Percentiles rank a stretch among this genome's conserved stretches.
These are phyloP conservation scores for Exophiala xenobiotica DNA, from an alignment of 2,329 filamentous ascomycete genomes.

Conservation along the genomic window DNA sequence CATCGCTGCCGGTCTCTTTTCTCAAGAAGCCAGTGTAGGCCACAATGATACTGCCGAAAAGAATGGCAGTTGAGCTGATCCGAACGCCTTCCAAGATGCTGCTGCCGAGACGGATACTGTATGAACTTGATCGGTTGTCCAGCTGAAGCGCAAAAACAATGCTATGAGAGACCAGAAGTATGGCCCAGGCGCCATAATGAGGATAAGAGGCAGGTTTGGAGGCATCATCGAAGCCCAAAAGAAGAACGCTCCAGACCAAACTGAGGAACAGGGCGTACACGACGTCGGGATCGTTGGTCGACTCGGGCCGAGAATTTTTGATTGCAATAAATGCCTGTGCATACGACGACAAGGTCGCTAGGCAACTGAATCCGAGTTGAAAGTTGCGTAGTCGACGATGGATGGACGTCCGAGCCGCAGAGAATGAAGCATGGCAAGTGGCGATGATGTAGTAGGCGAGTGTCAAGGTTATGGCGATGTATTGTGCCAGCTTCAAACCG, in stretches of 20 bases:
- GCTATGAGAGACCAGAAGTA: conserved; percentile 58
- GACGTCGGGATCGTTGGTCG: conserved; percentile 16
- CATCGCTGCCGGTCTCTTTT: conserved; percentile 2
- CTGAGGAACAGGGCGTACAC: conserved; percentile 19
- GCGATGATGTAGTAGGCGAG: conserved; percentile 9
- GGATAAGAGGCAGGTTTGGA: conserved; percentile 60
- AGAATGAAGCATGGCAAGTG: conserved; percentile 5
- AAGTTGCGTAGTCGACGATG: conserved; percentile 3
- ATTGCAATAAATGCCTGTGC: conserved; percentile 8
- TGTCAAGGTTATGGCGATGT: conserved; percentile 1
- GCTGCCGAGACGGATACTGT: not conserved
- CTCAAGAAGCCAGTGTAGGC: not conserved
- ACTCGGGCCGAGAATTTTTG: conserved; percentile 2
- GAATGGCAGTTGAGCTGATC: conserved; percentile 28
- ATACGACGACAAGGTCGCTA: conserved; percentile 4
- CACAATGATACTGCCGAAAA: not conserved
- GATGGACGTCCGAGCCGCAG: not conserved
- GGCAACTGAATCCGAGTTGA: not conserved
- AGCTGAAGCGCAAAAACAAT: conserved; percentile 5
- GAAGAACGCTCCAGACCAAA: conserved; percentile 57
- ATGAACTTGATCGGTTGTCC: not conserved
- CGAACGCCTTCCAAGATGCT: conserved; percentile 2
- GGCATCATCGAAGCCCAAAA: conserved; percentile 55
- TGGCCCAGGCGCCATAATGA: conserved; percentile 61
- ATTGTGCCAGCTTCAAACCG: conserved; percentile 4